phyloP scores from a whole-genome alignment of 441 rosid species.

The Oxalis stricta region DNA sequence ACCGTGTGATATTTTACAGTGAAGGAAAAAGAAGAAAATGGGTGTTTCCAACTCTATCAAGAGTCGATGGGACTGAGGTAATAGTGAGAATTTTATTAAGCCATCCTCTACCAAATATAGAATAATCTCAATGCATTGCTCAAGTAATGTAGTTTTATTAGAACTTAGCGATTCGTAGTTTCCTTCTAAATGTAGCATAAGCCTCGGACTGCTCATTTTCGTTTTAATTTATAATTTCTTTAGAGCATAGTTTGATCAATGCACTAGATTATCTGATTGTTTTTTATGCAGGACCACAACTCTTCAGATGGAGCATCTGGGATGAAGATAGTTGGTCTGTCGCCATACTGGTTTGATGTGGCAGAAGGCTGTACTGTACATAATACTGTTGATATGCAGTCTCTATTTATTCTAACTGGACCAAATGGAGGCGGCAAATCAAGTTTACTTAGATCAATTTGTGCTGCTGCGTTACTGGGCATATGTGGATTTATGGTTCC shows the following conservation, averaged over 20 bases:
- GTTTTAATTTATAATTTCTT: no score
- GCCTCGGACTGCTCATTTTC: not conserved
- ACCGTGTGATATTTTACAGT: slow-evolving; percentile 30
- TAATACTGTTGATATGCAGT: slow-evolving; percentile 75
- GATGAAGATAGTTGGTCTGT: slow-evolving; percentile 65
- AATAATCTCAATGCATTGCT: no score
- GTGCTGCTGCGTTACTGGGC: slow-evolving; percentile 89
- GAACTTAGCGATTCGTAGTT: no score
- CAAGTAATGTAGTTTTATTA: not conserved
- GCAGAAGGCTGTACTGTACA: slow-evolving; percentile 81
- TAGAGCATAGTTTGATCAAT: not conserved
- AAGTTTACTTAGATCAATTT: slow-evolving; percentile 85
- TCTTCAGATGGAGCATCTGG: slow-evolving; percentile 16
- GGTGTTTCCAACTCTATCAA: slow-evolving; percentile 70
- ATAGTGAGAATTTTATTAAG: no score
- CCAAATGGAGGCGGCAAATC: slow-evolving; percentile 99
- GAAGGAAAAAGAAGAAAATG: slow-evolving; percentile 94
- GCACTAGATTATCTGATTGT: not conserved
- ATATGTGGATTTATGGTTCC: slow-evolving; percentile 94
- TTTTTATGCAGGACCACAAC: slow-evolving; percentile 28
- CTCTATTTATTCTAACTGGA: slow-evolving; percentile 80
- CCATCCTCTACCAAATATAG: no score
- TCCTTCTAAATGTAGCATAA: no score
- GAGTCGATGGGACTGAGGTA: slow-evolving; percentile 45
- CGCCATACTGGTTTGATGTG: slow-evolving; percentile 89